phyloP scores from a whole-genome alignment of 139 green algal species.

The Picochlorum sp. region DNA sequence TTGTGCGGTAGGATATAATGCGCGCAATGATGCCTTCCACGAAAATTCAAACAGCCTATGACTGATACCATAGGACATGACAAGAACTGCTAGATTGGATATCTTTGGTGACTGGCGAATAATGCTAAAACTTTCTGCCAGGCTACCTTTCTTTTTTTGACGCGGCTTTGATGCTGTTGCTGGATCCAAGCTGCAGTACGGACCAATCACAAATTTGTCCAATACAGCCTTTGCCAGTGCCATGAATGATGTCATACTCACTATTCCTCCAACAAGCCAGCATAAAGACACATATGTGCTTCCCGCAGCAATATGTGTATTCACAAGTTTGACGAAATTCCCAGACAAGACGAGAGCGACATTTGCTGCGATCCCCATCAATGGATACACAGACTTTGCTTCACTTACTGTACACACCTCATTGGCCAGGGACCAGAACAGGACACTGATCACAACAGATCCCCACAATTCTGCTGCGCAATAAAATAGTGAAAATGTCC shows the following conservation, averaged over 20 bases:
- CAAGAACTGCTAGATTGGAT: constrained; percentile 59
- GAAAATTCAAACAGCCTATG: constrained; percentile 81
- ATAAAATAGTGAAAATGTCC: constrained; percentile 82
- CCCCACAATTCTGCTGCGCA: constrained; percentile 78
- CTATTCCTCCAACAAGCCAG: constrained; percentile 45
- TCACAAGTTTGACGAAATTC: constrained; percentile 55
- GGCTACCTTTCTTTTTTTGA: constrained; percentile 52
- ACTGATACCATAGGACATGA: constrained; percentile 61
- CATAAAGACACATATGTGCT: constrained; percentile 34
- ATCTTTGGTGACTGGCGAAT: constrained; percentile 52
- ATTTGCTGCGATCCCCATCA: constrained; percentile 75
- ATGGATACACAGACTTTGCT: constrained; percentile 66
- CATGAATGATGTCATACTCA: constrained; percentile 49
- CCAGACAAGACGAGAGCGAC: constrained; percentile 55
- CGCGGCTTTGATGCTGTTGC: neutral
- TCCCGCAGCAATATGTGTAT: constrained; percentile 20
- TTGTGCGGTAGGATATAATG: constrained; percentile 58
- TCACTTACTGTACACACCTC: constrained; percentile 45
- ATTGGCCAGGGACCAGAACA: constrained; percentile 73
- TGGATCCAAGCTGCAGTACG: constrained; percentile 17
- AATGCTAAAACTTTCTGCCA: constrained; percentile 48
- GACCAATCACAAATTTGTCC: constrained; percentile 31
- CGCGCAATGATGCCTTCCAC: constrained; percentile 77
- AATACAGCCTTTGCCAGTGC: constrained; percentile 44
- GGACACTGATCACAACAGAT: constrained; percentile 67